Evolutionary conservation across 2,329 filamentous ascomycete genomes (phyloP).

Genomic region (Aspergillus niger): DNA sequence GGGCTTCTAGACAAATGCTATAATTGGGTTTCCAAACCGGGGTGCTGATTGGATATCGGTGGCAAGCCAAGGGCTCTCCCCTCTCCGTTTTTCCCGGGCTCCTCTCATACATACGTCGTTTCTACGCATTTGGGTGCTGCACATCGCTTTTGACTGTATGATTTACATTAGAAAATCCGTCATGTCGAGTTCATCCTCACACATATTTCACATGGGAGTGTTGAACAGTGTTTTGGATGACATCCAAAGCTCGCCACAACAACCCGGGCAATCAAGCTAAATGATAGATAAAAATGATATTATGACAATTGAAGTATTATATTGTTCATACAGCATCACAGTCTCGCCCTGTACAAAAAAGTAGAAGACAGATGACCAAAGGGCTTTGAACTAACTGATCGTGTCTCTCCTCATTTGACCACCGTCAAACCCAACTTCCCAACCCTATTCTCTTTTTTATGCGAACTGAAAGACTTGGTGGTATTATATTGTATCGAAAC

Average conservation of each 20-base stretch:
- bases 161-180: too few relatives aligned
- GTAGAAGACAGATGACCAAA: neutral
- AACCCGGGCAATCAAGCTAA: neutral
- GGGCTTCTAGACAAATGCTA: neutral
- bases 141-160: too few relatives aligned
- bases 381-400: neutral
- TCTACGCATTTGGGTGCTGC: neutral
- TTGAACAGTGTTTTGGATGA: neutral
- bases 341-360: neutral
- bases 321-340: conserved; percentile 2
- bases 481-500: neutral
- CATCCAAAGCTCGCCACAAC: neutral
- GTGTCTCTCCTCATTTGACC: neutral
- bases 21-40: too few relatives aligned
- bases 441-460: neutral
- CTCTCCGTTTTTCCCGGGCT: neutral
- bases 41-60: neutral
- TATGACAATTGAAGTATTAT: conserved; percentile 6
- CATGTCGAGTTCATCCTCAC: too few relatives aligned
- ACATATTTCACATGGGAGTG: neutral
- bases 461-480: neutral
- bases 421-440: neutral
- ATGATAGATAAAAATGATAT: neutral
- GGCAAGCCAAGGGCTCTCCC: neutral
- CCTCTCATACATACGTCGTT: neutral